Evolutionary conservation across 352 stramenopile genomes (phyloP), one percentile per base, ranked within the genome.

Genomic region (Phytophthora crassamura): DNA sequence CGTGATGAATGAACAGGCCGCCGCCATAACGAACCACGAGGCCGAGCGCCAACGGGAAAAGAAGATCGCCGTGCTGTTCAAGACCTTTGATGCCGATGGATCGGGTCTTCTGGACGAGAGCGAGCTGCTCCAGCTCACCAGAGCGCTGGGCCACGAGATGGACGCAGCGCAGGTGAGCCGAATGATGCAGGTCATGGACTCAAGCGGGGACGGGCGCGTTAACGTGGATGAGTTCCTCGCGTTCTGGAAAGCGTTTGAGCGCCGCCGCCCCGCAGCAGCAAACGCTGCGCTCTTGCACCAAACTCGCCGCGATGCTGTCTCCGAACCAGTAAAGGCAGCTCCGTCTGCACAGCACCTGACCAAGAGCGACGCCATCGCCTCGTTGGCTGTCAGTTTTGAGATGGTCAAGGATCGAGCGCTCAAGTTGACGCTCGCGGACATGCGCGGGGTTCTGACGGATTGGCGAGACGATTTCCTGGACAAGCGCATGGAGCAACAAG

Each of bases 231-330:
- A 93, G 53, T 89, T 93, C 53, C 48, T 85, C 16, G 75, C 77
- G 3, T 91, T 90, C 54, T 93, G 84, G 84, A 85, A 69, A 35
- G 69, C 79, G 14, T 91, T 88, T 25, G 69, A 89, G 54, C 67
- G 76, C 22, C 40, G 56, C 16, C 54, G 64, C 12, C 49, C 67
- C 8, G 42, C 54, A 14, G 28, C 43, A 10, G 16, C 38, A 49
- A 60, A 43, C 47, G 54, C 61, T 52, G 67, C 52, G 6, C 40
- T 16, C 4, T 45, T 72, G 22, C 59, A 61, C 33, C 49, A 72
- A 65, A 56, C 42, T 49, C 64, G 63, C 5, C 68, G 53, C 45
- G 57, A 69, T 52, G 57, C 56, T 14, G 57, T 76, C 3, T 58
- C 55, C 16, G 22, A 60, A n/a, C 39, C 46, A 56, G 40, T 25